Percentiles rank a stretch among this genome's conserved stretches.
These are phyloP conservation scores for Pinguiococcus pyrenoidosus DNA, from an alignment of 108 stramenopile genomes.

Conservation along the genomic window DNA sequence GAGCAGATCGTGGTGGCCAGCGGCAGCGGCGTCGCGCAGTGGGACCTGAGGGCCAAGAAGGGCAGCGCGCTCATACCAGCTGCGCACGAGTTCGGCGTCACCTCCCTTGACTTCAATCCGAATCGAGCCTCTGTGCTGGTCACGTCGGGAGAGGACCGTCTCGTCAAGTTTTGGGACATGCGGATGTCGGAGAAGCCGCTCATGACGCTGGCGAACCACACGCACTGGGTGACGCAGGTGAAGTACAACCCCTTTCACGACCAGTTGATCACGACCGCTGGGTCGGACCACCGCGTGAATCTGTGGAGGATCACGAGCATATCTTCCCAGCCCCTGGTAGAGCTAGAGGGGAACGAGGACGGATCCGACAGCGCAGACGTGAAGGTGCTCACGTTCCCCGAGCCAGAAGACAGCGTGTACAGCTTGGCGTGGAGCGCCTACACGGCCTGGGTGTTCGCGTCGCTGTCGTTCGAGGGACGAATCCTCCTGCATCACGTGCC, in stretches of 20 bases:
- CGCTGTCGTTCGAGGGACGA: slow-evolving; percentile 76
- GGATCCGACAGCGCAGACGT: slow-evolving; percentile 40
- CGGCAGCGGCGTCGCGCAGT: slow-evolving; percentile 5
- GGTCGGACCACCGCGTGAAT: slow-evolving; percentile 76
- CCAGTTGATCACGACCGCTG: slow-evolving; percentile 80
- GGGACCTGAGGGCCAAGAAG: slow-evolving; percentile 30
- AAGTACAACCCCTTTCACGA: slow-evolving; percentile 94
- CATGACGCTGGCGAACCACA: slow-evolving; percentile 61
- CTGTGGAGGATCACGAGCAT: slow-evolving; percentile 85
- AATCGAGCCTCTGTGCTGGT: slow-evolving; percentile 68
- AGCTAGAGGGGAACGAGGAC: slow-evolving; percentile 25
- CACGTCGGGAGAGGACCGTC: slow-evolving; percentile 74
- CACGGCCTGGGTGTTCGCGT: slow-evolving; percentile 86
- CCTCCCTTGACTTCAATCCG: slow-evolving; percentile 76
- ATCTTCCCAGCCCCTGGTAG: slow-evolving; percentile 77
- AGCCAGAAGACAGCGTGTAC: slow-evolving; percentile 70
- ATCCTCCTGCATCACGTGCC: slow-evolving; percentile 82
- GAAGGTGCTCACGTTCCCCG: slow-evolving; percentile 41
- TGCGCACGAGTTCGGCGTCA: slow-evolving; percentile 18
- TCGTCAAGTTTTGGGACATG: slow-evolving; percentile 89
- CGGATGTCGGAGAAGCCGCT: slow-evolving; percentile 19
- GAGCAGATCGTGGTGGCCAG: slow-evolving; percentile 21
- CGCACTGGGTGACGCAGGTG: slow-evolving; percentile 60
- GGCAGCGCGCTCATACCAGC: slow-evolving; percentile 7
- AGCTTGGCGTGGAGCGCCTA: slow-evolving; percentile 73